Evolutionary conservation across 1,139 yeast genomes (phyloP), one percentile per base, ranked within the genome.

Genomic region (Zygoascus hellenicus): DNA sequence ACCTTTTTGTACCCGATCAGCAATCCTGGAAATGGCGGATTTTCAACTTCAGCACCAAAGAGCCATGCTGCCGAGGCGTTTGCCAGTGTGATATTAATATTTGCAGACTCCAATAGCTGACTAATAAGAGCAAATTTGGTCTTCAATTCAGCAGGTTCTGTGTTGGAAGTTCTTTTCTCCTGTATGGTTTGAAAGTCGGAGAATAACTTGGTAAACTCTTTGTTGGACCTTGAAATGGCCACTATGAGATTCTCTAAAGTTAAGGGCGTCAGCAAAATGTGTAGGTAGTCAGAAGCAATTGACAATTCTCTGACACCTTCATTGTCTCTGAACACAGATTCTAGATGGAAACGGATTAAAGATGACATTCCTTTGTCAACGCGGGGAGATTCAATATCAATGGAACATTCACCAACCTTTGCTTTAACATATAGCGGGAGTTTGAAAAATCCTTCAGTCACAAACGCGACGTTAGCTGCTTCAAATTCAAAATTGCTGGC

Each of bases 21-120:
- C n/a, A 86, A 60, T 15, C 96, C 96, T 0, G 82, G 41, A 15
- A 16, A 43, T 10, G 31, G 81, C 44, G 73, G 72, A 26, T 69
- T 71, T 17, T 76, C 76, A 22, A 48, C 45, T 11, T 44, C 34
- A 1, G 54, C 63, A 16, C 72, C 73, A 60, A 83, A 83, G 5
- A 87, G 62, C 89, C 95, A 86, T 0, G 95, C 95, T 32, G 83
- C 51, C 57, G 94, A 83, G 52, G 46, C 37, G 32, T 43, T 29
- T 10, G 22, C 29, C 3, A 41, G 19, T 2, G 11, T 33, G 9
- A 41, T n/a, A 11, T 37, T 32, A 14, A 41, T 9, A 10, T 17
- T 31, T 4, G 26, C 26, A 5, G 39, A 19, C 14, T 36, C 9
- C 13, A 19, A 29, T 5, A 36, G n/a, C 9, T 31, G 33, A 13